Base-by-base conservation (phyloP, 139 green algal genomes). In the Volvox africanus region DNA sequence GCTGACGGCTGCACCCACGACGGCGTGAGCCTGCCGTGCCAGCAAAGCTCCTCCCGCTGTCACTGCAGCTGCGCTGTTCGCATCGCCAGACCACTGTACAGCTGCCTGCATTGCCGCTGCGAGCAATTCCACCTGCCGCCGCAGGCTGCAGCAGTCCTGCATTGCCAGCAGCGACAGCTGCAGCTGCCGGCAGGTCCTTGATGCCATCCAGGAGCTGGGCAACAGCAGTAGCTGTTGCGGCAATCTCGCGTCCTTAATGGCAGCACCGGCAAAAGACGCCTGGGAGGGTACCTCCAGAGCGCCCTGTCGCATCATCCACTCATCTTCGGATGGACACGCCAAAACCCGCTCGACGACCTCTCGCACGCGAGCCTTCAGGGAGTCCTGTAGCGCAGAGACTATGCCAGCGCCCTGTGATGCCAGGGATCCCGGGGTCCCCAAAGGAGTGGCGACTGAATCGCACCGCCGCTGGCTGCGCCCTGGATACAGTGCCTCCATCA, bases 101-200 rank as follows among this genome's bases (percentile, higher is more conserved):
- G 86, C 86, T 3, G 50, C 22, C 12, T 61, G 24, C 21, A 20
- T 86, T 14, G 33, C 62, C 26, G 36, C 79, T 22, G 92, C 44
- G 44, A 94, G 89, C 32, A 94, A 80, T 30, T 18, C 30, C 35
- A 73, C 14, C 80, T 92, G 82, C 1, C 30, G 30, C 17, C 85
- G 37, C 80, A 92, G 71, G 80, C 75, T 92, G 77, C 33, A 24
- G 65, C 85, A 61, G 86, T 92, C 95, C 88, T 94, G 88, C 82
- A 95, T 81, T 37, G 83, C 80, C 88, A 95, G 89, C 36, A 94
- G 90, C 14, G 76, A 76, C n/a, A 80, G 18, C 87, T 95, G 93
- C 85, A 96, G 85, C 78, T 44, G 30, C 28, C 92, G 81, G 61
- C 89, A 94, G 22, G 80, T 86, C 21, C 80, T 50, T 28, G 92